Evolutionary conservation across 768 basidiomycete genomes (phyloP).

Genomic region (Pleurotus sapidus): DNA sequence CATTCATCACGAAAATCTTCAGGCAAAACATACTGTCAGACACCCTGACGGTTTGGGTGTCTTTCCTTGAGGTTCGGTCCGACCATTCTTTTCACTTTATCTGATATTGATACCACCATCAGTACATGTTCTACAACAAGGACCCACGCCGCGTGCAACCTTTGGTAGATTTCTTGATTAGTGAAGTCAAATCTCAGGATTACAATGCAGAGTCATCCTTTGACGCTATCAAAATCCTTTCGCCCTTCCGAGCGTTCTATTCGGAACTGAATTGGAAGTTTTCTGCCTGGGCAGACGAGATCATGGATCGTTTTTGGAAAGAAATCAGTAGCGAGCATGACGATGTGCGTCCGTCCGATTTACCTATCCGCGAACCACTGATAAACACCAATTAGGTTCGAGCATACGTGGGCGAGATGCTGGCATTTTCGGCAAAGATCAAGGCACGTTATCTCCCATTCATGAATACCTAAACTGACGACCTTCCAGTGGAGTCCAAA

Average conservation of each 20-base stretch:
- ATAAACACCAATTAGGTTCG: constrained; percentile 50
- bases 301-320: constrained; percentile 64
- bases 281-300: constrained; percentile 69
- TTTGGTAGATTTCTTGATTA: constrained; percentile 69
- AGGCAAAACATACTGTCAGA: constrained; percentile 77
- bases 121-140: constrained; percentile 76
- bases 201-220: constrained; percentile 83
- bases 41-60: constrained; percentile 75
- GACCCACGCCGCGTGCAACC: constrained; percentile 85
- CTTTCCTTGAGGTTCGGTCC: constrained; percentile 63
- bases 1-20: constrained; percentile 63
- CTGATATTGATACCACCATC: constrained; percentile 7
- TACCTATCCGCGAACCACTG: neutral
- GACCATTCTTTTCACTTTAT: neutral
- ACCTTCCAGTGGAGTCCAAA: constrained; percentile 55
- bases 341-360: constrained; percentile 43
- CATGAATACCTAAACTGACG: neutral
- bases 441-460: constrained; percentile 41
- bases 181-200: constrained; percentile 63
- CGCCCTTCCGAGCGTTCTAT: constrained; percentile 68
- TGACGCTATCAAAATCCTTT: constrained; percentile 68
- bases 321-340: constrained; percentile 78
- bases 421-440: constrained; percentile 71
- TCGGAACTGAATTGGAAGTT: constrained; percentile 82
- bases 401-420: constrained; percentile 69